Evolutionary conservation across 805 yeast species (phyloP), one percentile per base, ranked within the genome.

Genomic region (Candida tibetensis): DNA sequence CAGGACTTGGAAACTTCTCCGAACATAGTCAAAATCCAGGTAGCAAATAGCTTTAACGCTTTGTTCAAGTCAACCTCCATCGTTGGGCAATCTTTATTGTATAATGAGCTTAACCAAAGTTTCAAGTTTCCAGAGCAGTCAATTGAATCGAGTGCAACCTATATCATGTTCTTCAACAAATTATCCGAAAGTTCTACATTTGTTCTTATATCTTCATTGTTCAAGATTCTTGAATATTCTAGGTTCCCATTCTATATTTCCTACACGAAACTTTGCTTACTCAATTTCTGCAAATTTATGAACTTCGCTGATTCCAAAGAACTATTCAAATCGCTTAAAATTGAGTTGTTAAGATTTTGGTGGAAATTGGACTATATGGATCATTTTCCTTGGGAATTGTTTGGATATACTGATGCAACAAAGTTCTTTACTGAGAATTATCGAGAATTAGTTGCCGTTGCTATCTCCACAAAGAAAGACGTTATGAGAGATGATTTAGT

Each of bases 301-400:
- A 41, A 44, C 0, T 30, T 56, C 4, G 22, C 34, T 0, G 29
- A 37, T 12, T 28, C 56, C 0, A 44, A 30, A 12, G 35, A 32
- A 1, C 39, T 74, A 3, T 70, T 71, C 43, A 51, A 52, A 33
- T 37, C 46, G 9, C 48, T 61, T 18, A 61, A 54, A 32, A 46
- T 62, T 25, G 65, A 64, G 10, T 50, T 76, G 3, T 52, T 77
- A 32, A 69, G 61, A 38, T 58, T 58, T 15, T 77, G 81, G 80
- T 57, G 60, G 52, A 52, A 55, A n/a, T 60, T 57, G 36, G 54
- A 58, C 3, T 46, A 51, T 3, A 42, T 74, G 10, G 37, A 41
- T 0, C 46, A 47, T 1, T 74, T 76, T 42, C 82, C 81, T 0
- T 65, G 31, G 37, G 42, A 40, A 1, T 38, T 72, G 1, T 66